A percentile compares a stretch with the other conserved stretches of the same genome.
These are phyloP conservation scores for Sclerotinia nivalis DNA, from an alignment of 2,329 filamentous ascomycete species.

Conservation along the genomic window DNA sequence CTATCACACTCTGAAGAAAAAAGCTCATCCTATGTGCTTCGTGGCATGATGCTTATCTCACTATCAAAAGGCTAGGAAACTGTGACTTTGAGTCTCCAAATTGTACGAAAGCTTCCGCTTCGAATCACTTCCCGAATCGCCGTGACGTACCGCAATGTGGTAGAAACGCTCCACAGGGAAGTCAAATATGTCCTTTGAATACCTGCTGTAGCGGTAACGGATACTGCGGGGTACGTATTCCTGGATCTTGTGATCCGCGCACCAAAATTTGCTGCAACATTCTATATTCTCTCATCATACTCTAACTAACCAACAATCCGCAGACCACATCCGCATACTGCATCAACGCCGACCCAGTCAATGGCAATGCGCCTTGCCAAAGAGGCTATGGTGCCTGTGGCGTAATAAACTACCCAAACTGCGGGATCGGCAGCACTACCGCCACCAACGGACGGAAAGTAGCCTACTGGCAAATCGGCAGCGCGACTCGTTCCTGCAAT, in stretches of 20 bases:
- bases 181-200: constrained; percentile 20
- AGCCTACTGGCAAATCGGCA: constrained; percentile 19
- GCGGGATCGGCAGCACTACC: constrained; percentile 2
- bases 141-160: constrained; percentile 20
- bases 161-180: constrained; percentile 7
- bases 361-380: constrained; percentile 10
- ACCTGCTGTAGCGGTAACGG: constrained; percentile 21
- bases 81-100: not conserved
- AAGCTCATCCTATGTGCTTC: not conserved
- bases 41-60: not conserved
- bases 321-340: constrained; percentile 21
- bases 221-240: constrained; percentile 21
- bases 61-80: not conserved
- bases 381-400: constrained; percentile 10
- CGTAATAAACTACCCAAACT: not conserved
- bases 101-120: not conserved
- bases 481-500: constrained; percentile 38
- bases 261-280: not conserved
- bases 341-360: constrained; percentile 22
- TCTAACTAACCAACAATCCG: not conserved
- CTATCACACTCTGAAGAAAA: not conserved
- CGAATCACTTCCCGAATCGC: constrained; percentile 27
- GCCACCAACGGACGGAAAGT: constrained; percentile 8
- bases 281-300: not conserved
- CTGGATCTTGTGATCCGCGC: too few species aligned